A percentile compares a stretch with the other conserved stretches of the same genome.
phyloP scores from a whole-genome alignment of 768 basidiomycete species.

The Hericium erinaceus region DNA sequence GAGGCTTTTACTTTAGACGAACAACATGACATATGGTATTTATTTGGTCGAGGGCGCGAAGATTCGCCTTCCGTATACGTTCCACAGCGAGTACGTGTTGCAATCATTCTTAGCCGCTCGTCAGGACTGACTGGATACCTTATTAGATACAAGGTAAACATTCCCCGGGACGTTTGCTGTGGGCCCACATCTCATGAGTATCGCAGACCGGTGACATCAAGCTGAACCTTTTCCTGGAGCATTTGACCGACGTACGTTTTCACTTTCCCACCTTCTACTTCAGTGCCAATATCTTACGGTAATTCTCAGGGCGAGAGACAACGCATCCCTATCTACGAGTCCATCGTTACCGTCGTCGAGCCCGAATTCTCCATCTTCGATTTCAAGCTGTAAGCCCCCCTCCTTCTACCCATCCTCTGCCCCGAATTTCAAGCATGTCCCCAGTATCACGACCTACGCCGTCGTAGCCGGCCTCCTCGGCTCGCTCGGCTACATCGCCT shows the following conservation, averaged over 20 bases:
- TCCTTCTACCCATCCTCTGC: not conserved
- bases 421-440: slow-evolving; percentile 1
- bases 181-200: no score
- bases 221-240: slow-evolving; percentile 71
- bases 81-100: slow-evolving; percentile 70
- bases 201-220: slow-evolving; percentile 27
- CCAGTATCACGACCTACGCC: slow-evolving; percentile 58
- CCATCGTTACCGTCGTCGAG: slow-evolving; percentile 71
- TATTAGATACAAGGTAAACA: slow-evolving; percentile 11
- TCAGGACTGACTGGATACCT: not conserved
- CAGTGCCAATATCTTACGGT: not conserved
- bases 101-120: not conserved
- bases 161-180: not conserved
- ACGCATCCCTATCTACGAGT: slow-evolving; percentile 65
- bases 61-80: slow-evolving; percentile 59
- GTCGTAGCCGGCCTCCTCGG: slow-evolving; percentile 57
- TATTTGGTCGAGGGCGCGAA: slow-evolving; percentile 47
- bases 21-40: slow-evolving; percentile 42
- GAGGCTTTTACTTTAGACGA: slow-evolving; percentile 37
- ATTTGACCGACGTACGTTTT: slow-evolving; percentile 46
- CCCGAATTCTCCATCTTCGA: slow-evolving; percentile 72
- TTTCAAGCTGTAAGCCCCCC: slow-evolving; percentile 57
- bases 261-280: not conserved
- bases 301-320: slow-evolving; percentile 39
- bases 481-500: slow-evolving; percentile 55